A percentile compares a stretch with the other conserved stretches of the same genome.
These are phyloP conservation scores for Eremothecium cymbalariae DNA, from an alignment of 1,139 yeast species.

Conservation along the genomic window DNA sequence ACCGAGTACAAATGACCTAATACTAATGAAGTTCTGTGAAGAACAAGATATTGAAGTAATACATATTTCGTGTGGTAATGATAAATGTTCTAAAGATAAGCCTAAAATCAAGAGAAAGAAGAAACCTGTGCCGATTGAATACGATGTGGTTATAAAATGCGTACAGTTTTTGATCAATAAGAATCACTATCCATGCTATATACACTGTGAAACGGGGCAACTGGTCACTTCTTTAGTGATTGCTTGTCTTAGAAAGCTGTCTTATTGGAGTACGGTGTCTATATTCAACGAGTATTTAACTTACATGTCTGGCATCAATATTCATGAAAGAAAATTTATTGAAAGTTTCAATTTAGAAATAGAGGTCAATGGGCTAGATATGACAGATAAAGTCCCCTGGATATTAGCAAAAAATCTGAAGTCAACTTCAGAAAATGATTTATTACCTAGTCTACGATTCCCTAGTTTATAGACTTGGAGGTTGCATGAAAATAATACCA, in stretches of 20 bases:
- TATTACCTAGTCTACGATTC: slow-evolving; percentile 1
- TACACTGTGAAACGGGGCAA: slow-evolving; percentile 87
- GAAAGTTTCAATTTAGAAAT: slow-evolving; percentile 69
- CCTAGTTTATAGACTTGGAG: slow-evolving; percentile 3
- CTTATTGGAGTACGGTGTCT: slow-evolving; percentile 85
- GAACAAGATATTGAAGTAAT: slow-evolving; percentile 47
- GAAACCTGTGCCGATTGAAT: slow-evolving; percentile 70
- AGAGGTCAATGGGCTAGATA: slow-evolving; percentile 32
- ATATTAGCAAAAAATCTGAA: slow-evolving; percentile 10
- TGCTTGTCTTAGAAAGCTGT: slow-evolving; percentile 77
- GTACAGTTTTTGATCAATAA: slow-evolving; percentile 53
- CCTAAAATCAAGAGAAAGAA: slow-evolving; percentile 64
- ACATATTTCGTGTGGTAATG: slow-evolving; percentile 56
- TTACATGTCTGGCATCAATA: slow-evolving; percentile 69
- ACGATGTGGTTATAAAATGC: slow-evolving; percentile 50
- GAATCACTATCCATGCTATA: slow-evolving; percentile 59
- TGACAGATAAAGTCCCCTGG: slow-evolving; percentile 29
- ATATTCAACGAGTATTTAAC: slow-evolving; percentile 79
- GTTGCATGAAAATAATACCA: background rate
- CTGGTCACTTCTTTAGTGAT: slow-evolving; percentile 76
- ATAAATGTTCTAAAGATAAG: slow-evolving; percentile 34
- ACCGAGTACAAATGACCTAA: slow-evolving; percentile 40
- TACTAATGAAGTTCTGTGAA: slow-evolving; percentile 28
- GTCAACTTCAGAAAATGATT: background rate
- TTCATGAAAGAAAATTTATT: slow-evolving; percentile 75